phyloP scores from a whole-genome alignment of 1,284 basidiomycete genomes.

The Pseudozyma sp. region DNA sequence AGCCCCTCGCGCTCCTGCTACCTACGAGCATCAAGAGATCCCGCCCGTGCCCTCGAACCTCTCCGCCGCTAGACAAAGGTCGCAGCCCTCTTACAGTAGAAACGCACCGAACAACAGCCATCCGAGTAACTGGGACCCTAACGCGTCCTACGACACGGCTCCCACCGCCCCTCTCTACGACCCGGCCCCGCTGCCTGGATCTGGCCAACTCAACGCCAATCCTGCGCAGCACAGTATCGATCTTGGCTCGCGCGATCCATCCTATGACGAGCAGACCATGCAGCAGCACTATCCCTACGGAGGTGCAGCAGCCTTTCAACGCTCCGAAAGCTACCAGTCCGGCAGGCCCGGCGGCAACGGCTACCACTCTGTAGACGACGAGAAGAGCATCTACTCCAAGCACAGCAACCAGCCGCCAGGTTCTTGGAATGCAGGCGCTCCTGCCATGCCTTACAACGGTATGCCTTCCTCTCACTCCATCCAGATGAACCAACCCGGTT shows the following conservation, averaged over 20 bases:
- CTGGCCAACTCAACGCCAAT: slow-evolving; percentile 21
- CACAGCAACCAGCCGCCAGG: slow-evolving; percentile 28
- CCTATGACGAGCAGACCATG: slow-evolving; percentile 24
- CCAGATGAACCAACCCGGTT: slow-evolving; percentile 32
- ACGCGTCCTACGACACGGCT: slow-evolving; percentile 35
- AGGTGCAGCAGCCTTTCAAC: slow-evolving; percentile 29
- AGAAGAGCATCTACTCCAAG: slow-evolving; percentile 50
- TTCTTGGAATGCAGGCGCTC: slow-evolving; percentile 16
- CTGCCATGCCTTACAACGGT: slow-evolving; percentile 18
- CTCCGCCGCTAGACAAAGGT: slow-evolving; percentile 23
- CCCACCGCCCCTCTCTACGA: slow-evolving; percentile 33
- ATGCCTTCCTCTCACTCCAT: slow-evolving; percentile 32
- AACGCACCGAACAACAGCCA: slow-evolving; percentile 15
- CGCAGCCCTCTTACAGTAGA: slow-evolving; percentile 14
- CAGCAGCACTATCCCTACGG: slow-evolving; percentile 35
- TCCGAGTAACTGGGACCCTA: slow-evolving; percentile 39
- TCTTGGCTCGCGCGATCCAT: slow-evolving; percentile 21
- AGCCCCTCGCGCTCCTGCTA: slow-evolving; percentile 10
- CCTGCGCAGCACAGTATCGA: slow-evolving; percentile 35
- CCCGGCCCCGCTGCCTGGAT: slow-evolving; percentile 17
- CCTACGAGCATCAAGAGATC: slow-evolving; percentile 24
- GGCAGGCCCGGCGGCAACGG: slow-evolving; percentile 14
- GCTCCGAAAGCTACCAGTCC: slow-evolving; percentile 31
- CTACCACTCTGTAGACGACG: slow-evolving; percentile 33
- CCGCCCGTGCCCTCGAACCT: slow-evolving; percentile 34